Evolutionary conservation across 139 green algal species (phyloP).

Genomic region (Closterium sp.): DNA sequence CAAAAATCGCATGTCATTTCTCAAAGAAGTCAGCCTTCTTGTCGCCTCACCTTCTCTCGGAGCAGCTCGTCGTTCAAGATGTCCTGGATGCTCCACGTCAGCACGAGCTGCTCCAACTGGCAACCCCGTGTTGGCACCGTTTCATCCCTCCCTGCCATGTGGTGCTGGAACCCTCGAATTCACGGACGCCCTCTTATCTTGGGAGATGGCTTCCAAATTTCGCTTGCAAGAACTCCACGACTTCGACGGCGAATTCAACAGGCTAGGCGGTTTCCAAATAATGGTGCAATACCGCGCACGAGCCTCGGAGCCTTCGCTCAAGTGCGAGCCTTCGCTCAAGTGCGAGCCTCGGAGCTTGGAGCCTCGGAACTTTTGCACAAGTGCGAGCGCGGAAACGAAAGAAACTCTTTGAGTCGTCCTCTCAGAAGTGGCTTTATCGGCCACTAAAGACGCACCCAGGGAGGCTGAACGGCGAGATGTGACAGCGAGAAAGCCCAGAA

Average conservation of each 20-base stretch:
- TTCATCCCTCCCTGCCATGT: background rate
- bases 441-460: background rate
- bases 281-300: no score
- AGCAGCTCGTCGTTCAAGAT: slow-evolving; percentile 4
- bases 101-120: background rate
- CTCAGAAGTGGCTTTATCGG: background rate
- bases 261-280: background rate
- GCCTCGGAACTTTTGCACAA: no score
- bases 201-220: background rate
- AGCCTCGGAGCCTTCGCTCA: no score
- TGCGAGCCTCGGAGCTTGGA: background rate
- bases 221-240: no score
- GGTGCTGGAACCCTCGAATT: background rate
- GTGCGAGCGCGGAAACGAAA: background rate
- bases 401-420: background rate
- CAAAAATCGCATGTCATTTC: background rate
- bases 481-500: background rate
- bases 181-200: background rate
- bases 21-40: background rate
- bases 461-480: background rate
- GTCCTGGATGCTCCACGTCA: slow-evolving; percentile 7
- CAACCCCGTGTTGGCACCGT: no score
- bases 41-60: background rate
- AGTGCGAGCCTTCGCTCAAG: no score
- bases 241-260: no score